These are phyloP conservation scores for Phaffia rhodozyma DNA, from an alignment of 1,284 basidiomycete genomes.

Conservation along the genomic window DNA sequence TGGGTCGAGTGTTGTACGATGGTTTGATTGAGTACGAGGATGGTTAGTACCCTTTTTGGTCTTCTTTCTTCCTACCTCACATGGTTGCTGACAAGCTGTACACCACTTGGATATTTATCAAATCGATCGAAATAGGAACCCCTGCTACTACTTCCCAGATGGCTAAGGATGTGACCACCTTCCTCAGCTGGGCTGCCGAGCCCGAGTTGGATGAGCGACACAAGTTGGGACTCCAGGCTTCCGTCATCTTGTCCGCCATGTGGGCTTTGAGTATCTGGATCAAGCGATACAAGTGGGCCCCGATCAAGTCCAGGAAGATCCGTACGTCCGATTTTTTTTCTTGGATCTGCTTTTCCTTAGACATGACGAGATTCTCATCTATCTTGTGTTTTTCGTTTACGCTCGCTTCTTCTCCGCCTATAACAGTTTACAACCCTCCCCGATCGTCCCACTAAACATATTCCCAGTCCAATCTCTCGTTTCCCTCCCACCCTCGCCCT, in stretches of 20 bases:
- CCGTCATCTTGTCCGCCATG: slow-evolving; percentile 76
- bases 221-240: slow-evolving; percentile 84
- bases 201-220: slow-evolving; percentile 97
- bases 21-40: slow-evolving; percentile 91
- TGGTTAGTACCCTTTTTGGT: slow-evolving; percentile 40
- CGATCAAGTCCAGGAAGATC: slow-evolving; percentile 49
- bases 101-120: neutral
- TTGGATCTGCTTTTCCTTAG: too few relatives aligned
- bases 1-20: slow-evolving; percentile 95
- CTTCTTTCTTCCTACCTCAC: neutral
- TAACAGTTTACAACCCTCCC: slow-evolving; percentile 7
- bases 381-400: neutral
- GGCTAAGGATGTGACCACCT: slow-evolving; percentile 96
- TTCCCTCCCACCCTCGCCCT: neutral
- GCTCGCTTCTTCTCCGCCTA: neutral
- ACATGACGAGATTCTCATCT: too few relatives aligned
- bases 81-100: slow-evolving; percentile 2
- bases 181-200: slow-evolving; percentile 90
- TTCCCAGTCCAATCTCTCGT: neutral
- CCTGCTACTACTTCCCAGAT: slow-evolving; percentile 97
- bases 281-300: slow-evolving; percentile 90
- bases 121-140: slow-evolving; percentile 48
- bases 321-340: slow-evolving; percentile 2
- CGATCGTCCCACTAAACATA: neutral
- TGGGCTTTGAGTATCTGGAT: slow-evolving; percentile 72